Evolutionary conservation across 257 asterid genomes (phyloP).

Genomic region (Cinchona pubescens): DNA sequence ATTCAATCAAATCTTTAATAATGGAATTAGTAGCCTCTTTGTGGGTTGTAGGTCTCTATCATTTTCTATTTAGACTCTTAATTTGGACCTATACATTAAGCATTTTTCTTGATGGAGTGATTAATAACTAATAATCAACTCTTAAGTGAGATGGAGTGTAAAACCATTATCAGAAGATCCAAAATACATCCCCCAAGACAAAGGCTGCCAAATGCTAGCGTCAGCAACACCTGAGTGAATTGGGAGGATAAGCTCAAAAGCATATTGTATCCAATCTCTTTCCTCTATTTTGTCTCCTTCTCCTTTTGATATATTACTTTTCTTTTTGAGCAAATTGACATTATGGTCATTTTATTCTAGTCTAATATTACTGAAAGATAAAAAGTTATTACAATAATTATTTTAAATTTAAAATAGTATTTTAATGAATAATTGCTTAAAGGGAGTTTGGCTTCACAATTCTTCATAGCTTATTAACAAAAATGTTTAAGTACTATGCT

Average conservation of each 20-base stretch:
- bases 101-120: slow-evolving; percentile 2
- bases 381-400: too few species aligned
- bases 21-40: slow-evolving; percentile 3
- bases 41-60: background rate
- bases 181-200: slow-evolving; percentile 4
- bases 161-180: slow-evolving; percentile 1
- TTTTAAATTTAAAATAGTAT: too few species aligned
- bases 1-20: background rate
- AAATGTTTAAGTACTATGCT: background rate
- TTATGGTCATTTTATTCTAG: background rate
- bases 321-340: background rate
- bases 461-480: background rate
- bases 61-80: background rate
- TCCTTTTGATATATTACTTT: background rate
- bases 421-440: too few species aligned
- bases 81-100: background rate
- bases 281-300: slow-evolving; percentile 12
- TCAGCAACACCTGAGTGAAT: background rate
- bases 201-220: background rate
- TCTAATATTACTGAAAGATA: too few species aligned
- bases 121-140: background rate
- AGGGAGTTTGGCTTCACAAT: background rate
- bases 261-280: background rate
- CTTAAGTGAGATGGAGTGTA: background rate
- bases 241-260: slow-evolving; percentile 8